Conservation (phyloP, 192 early-diverging fungal species). For the Glomus cerebriforme region DNA sequence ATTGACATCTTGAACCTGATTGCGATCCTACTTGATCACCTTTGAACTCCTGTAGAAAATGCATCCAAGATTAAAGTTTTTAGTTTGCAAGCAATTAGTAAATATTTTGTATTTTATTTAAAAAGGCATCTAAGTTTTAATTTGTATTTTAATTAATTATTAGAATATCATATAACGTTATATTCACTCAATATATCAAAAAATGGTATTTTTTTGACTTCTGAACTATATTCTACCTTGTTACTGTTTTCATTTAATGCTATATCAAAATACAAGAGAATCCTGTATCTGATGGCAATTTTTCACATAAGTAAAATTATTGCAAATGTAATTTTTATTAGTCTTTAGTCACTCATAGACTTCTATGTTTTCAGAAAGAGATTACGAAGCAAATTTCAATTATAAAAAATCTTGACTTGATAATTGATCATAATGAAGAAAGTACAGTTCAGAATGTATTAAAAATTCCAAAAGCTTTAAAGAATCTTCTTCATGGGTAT, state of each 20-base stretch:
- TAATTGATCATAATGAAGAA: background rate
- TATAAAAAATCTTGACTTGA: slow-evolving; percentile 16
- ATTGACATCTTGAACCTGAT: slow-evolving; percentile 31
- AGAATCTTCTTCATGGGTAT: background rate
- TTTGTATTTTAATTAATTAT: slow-evolving; percentile 22
- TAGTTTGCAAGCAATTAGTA: slow-evolving; percentile 28
- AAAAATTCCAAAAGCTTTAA: slow-evolving; percentile 21
- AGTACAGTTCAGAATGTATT: background rate
- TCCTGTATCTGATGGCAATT: slow-evolving; percentile 27
- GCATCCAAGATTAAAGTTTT: slow-evolving; percentile 29
- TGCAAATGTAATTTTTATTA: background rate
- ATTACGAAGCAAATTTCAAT: slow-evolving; percentile 20
- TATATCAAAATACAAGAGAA: slow-evolving; percentile 26
- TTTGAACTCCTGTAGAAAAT: background rate
- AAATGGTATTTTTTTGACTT: slow-evolving; percentile 25
- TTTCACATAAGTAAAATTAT: slow-evolving; percentile 26
- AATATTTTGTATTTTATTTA: slow-evolving; percentile 22
- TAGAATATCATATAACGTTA: slow-evolving; percentile 30
- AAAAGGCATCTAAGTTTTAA: no score
- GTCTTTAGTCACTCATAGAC: background rate
- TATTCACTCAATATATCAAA: slow-evolving; percentile 25
- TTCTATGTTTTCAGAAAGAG: slow-evolving; percentile 5
- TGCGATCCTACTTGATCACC: slow-evolving; percentile 20
- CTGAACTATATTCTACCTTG: slow-evolving; percentile 24
- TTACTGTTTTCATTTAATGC: slow-evolving; percentile 28